phyloP scores from a whole-genome alignment of 805 yeast species.

The Metschnikowia lunata region DNA sequence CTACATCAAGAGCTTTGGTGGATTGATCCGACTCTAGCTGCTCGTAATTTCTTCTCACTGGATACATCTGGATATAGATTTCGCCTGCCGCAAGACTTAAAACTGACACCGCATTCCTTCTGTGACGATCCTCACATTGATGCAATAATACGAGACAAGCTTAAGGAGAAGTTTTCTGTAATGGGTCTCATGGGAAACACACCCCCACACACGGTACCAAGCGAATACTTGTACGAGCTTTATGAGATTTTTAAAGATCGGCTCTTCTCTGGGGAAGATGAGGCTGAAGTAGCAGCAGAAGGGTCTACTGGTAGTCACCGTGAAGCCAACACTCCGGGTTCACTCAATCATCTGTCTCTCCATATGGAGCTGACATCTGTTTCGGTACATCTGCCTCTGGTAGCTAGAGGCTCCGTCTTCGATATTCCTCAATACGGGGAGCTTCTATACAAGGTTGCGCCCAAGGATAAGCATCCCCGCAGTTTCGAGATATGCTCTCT shows the following conservation, averaged over 20 bases:
- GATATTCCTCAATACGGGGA: slow-evolving; percentile 14
- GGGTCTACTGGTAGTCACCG: neutral
- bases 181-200: slow-evolving; percentile 33
- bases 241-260: slow-evolving; percentile 30
- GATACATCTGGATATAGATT: slow-evolving; percentile 24
- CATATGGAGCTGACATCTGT: neutral
- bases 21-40: slow-evolving; percentile 23
- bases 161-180: slow-evolving; percentile 31
- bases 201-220: slow-evolving; percentile 26
- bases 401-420: slow-evolving; percentile 7
- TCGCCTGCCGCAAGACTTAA: slow-evolving; percentile 15
- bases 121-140: slow-evolving; percentile 31
- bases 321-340: neutral
- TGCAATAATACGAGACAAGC: slow-evolving; percentile 28
- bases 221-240: slow-evolving; percentile 29
- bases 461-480: neutral
- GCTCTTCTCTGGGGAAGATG: neutral
- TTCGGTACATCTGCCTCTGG: slow-evolving; percentile 4
- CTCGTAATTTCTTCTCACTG: slow-evolving; percentile 24
- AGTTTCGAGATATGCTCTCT: slow-evolving; percentile 6
- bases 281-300: neutral
- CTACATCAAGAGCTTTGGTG: slow-evolving; percentile 23
- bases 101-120: slow-evolving; percentile 16
- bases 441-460: slow-evolving; percentile 5
- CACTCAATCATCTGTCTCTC: neutral